Base-by-base conservation (phyloP, 805 yeast species). In the Hanseniaspora hatyaiensis region DNA sequence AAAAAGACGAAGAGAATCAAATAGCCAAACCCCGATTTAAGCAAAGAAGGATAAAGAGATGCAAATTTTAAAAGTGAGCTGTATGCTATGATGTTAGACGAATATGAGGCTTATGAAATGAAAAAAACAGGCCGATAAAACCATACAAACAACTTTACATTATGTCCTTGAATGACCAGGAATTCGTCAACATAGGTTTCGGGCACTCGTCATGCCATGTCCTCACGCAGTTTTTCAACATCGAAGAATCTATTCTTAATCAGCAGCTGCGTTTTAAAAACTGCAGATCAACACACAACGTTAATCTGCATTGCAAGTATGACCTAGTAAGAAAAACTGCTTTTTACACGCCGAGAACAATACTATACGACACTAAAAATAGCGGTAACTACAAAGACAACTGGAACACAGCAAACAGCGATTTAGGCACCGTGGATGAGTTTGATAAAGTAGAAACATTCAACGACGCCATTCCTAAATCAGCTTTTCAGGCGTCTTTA, bases 211-310 rank as follows among this genome's bases (percentile, higher is more conserved):
- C 95, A 0, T 84, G 84, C 55, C 89, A 83, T 59, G 60, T 84
- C n/a, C 61, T 74, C 2, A 74, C 95, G 0, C 95, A 85, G 55
- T 80, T 84, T 58, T 84, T 78, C 67, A 89, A 92, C 57, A 62
- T 74, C 11, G 95, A 86, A 60, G 94, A 85, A 75, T 56, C 70
- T 81, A 37, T 78, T 76, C 26, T 81, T 72, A 57, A 60, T 61
- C n/a, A 58, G 59, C 31, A 56, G 59, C 8, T 51, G 52, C 34
- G 51, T 53, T 11, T 47, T 56, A 36, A 49, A 56, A 20, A 48
- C 54, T 36, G 38, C 9, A 42, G 3, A 59, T 62, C 49, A 74
- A 71, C 51, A 72, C 80, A 2, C 46, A 64, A 15, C 67, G 78
- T 3, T 70, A 70, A 51, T 68, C 78, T 52, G 64, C 68, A 33